Conservation (phyloP, 1,284 basidiomycete species). For the Peniophora sp. region DNA sequence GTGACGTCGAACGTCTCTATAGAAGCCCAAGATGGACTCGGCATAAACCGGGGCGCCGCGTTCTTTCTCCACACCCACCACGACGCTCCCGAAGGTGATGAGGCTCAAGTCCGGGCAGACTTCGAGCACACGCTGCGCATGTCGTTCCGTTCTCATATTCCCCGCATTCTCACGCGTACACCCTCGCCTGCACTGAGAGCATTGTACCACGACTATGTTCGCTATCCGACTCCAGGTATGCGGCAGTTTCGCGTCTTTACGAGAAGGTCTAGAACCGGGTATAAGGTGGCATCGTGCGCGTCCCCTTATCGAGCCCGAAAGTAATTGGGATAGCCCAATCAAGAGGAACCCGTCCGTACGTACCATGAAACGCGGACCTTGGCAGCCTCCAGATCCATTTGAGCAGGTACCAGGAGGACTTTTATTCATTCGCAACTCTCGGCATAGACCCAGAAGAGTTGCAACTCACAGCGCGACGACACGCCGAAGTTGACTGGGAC, state of each 20-base stretch:
- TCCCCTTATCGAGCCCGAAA: constrained; percentile 40
- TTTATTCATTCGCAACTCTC: constrained; percentile 67
- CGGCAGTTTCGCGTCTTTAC: neutral
- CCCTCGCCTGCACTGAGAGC: neutral
- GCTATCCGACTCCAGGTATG: constrained; percentile 48
- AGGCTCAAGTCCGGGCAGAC: too few species aligned
- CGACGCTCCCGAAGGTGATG: too few species aligned
- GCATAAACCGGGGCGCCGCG: too few species aligned
- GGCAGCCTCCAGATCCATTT: neutral
- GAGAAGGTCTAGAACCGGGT: neutral
- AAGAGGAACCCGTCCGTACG: constrained; percentile 66
- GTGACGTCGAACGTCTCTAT: too few species aligned
- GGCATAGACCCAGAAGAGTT: constrained; percentile 71
- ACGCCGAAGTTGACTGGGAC: constrained; percentile 65
- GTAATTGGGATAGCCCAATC: constrained; percentile 71
- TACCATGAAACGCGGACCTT: constrained; percentile 2
- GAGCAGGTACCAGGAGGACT: constrained; percentile 73
- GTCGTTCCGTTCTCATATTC: too few species aligned
- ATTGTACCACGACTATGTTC: constrained; percentile 63
- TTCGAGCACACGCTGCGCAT: too few species aligned
- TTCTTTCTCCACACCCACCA: too few species aligned
- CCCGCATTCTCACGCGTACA: too few species aligned
- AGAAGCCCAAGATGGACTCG: too few species aligned
- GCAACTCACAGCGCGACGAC: constrained; percentile 51
- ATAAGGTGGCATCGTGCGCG: constrained; percentile 28